phyloP scores from a whole-genome alignment of 1,139 yeast species.

The Candida sp. region DNA sequence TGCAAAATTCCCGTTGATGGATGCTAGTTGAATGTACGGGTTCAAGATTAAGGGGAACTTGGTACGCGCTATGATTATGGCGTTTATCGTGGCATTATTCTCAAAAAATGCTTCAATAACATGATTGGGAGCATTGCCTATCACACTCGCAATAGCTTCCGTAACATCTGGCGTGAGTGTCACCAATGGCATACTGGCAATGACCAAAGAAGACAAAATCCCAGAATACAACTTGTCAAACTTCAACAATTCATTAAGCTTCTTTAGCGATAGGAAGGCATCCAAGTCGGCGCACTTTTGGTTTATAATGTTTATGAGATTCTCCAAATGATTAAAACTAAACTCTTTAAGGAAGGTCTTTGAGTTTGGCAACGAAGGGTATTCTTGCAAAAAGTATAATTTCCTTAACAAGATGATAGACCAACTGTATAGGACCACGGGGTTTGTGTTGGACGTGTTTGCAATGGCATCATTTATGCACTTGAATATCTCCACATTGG shows the following conservation, averaged over 20 bases:
- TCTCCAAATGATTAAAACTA: conserved; percentile 17
- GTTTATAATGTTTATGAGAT: conserved; percentile 38
- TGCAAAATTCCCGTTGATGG: conserved; percentile 71
- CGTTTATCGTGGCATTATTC: conserved; percentile 54
- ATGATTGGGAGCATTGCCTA: conserved; percentile 58
- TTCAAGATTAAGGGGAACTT: conserved; percentile 74
- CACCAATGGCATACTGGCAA: conserved; percentile 66
- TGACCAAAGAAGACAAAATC: conserved; percentile 60
- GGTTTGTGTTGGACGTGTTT: conserved; percentile 33
- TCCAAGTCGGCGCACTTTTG: conserved; percentile 46
- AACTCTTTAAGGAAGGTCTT: conserved; percentile 16
- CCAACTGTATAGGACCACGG: conserved; percentile 73
- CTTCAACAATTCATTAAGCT: conserved; percentile 46
- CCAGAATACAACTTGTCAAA: conserved; percentile 61
- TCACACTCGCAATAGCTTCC: conserved; percentile 50
- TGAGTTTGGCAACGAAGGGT: conserved; percentile 13
- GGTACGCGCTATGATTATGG: conserved; percentile 66
- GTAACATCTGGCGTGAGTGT: conserved; percentile 62
- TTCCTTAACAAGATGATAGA: conserved; percentile 65
- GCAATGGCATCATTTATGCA: conserved; percentile 40
- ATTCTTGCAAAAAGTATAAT: conserved; percentile 50
- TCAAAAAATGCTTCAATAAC: conserved; percentile 65
- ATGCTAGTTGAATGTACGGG: conserved; percentile 65
- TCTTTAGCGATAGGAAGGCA: conserved; percentile 49
- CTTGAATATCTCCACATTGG: conserved; percentile 45